phyloP scores from a whole-genome alignment of 345 rosid species.

The Linum usitatissimum region DNA sequence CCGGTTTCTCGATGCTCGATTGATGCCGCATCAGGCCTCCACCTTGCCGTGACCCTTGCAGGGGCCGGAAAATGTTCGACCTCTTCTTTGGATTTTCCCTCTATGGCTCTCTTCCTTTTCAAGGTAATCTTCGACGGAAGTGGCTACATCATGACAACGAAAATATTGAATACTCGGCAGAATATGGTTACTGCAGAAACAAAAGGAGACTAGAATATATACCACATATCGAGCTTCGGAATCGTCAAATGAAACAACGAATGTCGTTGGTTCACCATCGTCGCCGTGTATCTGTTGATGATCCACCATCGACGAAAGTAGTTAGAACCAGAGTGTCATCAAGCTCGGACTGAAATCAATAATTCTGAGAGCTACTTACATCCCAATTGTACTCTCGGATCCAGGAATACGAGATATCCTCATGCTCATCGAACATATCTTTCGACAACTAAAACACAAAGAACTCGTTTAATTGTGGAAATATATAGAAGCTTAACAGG shows the following conservation, averaged over 20 bases:
- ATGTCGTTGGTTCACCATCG: conserved; percentile 64
- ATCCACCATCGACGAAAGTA: conserved; percentile 9
- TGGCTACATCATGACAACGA: conserved; percentile 41
- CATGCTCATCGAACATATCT: conserved; percentile 66
- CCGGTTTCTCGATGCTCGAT: conserved; percentile 56
- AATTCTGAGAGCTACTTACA: conserved; percentile 40
- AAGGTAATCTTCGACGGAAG: conserved; percentile 75
- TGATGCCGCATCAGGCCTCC: conserved; percentile 41
- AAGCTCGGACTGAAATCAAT: background rate
- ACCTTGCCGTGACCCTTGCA: conserved; percentile 62
- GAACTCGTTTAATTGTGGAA: background rate
- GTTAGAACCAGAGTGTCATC: background rate
- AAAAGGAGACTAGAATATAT: conserved; percentile 2
- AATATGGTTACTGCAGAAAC: background rate
- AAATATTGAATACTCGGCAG: conserved; percentile 5
- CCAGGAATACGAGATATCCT: conserved; percentile 81
- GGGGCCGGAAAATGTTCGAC: conserved; percentile 82
- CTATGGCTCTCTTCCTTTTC: conserved; percentile 75
- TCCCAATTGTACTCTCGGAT: conserved; percentile 89
- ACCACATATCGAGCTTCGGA: conserved; percentile 76
- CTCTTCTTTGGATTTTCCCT: conserved; percentile 77
- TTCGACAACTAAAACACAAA: conserved; percentile 49
- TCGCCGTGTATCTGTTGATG: conserved; percentile 54
- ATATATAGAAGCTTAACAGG: background rate
- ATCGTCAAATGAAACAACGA: conserved; percentile 72